A percentile compares a stretch with the other conserved stretches of the same genome.
Conservation (phyloP, 164 flowering plant species). For the Pachysandra terminalis region DNA sequence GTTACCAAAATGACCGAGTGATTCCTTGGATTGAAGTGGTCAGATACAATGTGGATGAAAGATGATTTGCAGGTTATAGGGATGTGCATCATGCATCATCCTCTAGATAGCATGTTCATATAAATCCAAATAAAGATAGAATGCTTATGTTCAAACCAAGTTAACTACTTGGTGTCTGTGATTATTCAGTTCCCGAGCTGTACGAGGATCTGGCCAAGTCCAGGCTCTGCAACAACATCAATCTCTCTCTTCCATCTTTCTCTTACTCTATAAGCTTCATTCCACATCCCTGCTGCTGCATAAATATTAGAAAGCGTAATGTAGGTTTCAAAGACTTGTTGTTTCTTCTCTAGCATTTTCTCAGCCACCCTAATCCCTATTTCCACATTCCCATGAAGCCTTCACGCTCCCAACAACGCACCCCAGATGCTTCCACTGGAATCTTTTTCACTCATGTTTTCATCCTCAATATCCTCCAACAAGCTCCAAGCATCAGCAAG, state of each 20-base stretch:
- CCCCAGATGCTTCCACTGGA: slow-evolving; percentile 18
- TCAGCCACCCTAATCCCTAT: slow-evolving; percentile 32
- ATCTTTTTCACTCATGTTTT: slow-evolving; percentile 1
- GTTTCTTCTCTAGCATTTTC: slow-evolving; percentile 26
- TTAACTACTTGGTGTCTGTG: background rate
- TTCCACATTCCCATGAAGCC: slow-evolving; percentile 33
- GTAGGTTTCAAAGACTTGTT: slow-evolving; percentile 25
- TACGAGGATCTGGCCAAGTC: slow-evolving; percentile 27
- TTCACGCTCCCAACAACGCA: slow-evolving; percentile 42
- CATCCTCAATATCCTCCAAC: slow-evolving; percentile 19
- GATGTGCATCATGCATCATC: too few relatives aligned
- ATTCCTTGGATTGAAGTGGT: too few relatives aligned
- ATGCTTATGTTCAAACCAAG: too few relatives aligned
- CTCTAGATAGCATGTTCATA: too few relatives aligned
- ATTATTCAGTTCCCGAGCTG: background rate
- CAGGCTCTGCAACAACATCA: slow-evolving; percentile 17
- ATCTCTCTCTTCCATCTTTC: slow-evolving; percentile 18
- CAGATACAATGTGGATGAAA: too few relatives aligned
- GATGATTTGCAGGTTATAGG: too few relatives aligned
- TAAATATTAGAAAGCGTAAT: slow-evolving; percentile 35
- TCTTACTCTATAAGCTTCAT: slow-evolving; percentile 28
- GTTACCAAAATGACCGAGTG: too few relatives aligned
- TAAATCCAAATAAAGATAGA: too few relatives aligned
- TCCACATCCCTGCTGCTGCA: slow-evolving; percentile 40
- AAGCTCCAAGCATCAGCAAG: slow-evolving; percentile 31